Conservation (phyloP, 108 stramenopile genomes). For the Nitzschia sp. region DNA sequence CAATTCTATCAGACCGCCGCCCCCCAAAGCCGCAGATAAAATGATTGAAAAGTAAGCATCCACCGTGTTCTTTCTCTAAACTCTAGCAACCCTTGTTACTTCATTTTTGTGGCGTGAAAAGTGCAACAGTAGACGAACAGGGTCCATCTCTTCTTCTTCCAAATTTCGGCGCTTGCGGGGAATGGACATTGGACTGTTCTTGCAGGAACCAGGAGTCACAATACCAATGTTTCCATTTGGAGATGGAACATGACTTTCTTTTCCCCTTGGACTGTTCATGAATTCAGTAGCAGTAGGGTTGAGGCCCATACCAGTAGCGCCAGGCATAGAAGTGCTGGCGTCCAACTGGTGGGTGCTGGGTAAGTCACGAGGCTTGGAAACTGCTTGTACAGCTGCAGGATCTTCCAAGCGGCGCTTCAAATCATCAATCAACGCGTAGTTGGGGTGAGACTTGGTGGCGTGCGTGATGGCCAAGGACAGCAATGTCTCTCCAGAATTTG, state of each 20-base stretch:
- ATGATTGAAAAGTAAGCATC: constrained; percentile 20
- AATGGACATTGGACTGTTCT: not conserved
- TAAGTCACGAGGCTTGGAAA: not conserved
- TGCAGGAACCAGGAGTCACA: not conserved
- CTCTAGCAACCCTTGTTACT: constrained; percentile 14
- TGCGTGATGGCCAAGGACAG: constrained; percentile 36
- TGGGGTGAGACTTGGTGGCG: constrained; percentile 56
- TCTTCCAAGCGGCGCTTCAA: constrained; percentile 19
- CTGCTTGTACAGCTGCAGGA: not conserved
- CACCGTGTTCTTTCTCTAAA: constrained; percentile 1
- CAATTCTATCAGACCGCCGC: constrained; percentile 23
- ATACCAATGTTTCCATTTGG: not conserved
- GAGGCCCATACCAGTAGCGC: not conserved
- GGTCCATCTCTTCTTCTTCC: constrained; percentile 21
- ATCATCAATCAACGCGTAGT: constrained; percentile 51
- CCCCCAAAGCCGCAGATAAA: constrained; percentile 37
- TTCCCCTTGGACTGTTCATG: not conserved
- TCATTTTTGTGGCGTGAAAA: constrained; percentile 37
- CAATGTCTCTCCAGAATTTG: constrained; percentile 44
- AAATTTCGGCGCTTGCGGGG: constrained; percentile 17
- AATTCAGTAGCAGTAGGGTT: not conserved
- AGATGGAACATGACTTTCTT: not conserved
- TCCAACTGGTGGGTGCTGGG: not conserved
- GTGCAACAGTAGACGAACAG: constrained; percentile 34
- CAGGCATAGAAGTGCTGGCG: too few relatives aligned